Base-by-base conservation (phyloP, 1,284 basidiomycete species). In the Ustilago hordei region DNA sequence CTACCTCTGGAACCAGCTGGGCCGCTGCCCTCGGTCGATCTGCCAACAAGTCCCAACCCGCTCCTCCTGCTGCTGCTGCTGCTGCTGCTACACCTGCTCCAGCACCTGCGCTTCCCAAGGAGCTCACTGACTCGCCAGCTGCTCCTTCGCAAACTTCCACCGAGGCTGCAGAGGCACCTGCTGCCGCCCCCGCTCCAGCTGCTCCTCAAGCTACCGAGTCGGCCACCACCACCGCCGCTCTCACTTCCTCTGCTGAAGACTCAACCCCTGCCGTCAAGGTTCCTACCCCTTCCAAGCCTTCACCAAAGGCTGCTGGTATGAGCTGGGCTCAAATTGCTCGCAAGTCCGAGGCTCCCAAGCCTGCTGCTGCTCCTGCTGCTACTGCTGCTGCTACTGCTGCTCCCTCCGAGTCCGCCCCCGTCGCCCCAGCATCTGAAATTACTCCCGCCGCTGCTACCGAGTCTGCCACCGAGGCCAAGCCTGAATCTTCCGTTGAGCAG, bases 261-360 rank as follows among this genome's bases (percentile, higher is more conserved):
- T 59, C 67, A 15, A 48, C 50, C 15, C 70, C 73, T 32, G 74
- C 77, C 15, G 74, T 76, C 64, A 75, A 78, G 75, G 80, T 77
- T 15, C 81, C 79, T n/a, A 53, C 74, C 19, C 58, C 79, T 48
- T 56, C 80, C 39, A 68, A 75, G 38, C 35, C 65, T 28, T 57
- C 69, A 23, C 57, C 71, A 60, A 72, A 67, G 61, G 47, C 70
- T 48, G 58, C 63, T 45, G 69, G 68, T 53, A 80, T 81, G 84
- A 85, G 81, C 79, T 85, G 84, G 84, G 84, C 84, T 59, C 84
- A 85, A 68, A 81, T 85, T 38, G 84, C 84, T 47, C 81, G 82
- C 60, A 70, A 79, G 68, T 78, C 70, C 31, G 81, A 84, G 65
- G 68, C 80, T 32, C 78, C 81, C 59, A 81, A 81, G 72, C 71